phyloP scores from a whole-genome alignment of 2,329 filamentous ascomycete species.

The Teratosphaeria gauchensis region DNA sequence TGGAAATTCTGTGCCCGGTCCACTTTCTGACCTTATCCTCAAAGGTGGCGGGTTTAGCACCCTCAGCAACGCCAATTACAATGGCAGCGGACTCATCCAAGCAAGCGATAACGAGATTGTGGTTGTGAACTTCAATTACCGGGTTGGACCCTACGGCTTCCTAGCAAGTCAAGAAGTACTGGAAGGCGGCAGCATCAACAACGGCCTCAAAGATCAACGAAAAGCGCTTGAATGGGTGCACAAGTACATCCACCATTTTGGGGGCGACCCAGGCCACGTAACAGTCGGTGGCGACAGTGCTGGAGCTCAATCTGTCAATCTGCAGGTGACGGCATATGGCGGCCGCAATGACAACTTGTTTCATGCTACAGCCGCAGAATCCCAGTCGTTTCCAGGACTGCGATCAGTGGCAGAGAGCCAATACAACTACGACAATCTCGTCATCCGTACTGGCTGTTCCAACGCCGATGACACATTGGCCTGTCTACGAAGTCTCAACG shows the following conservation, averaged over 20 bases:
- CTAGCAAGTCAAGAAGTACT: slow-evolving; percentile 49
- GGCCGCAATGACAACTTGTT: slow-evolving; percentile 42
- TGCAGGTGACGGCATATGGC: slow-evolving; percentile 50
- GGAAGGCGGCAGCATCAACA: slow-evolving; percentile 49
- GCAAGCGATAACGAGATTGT: slow-evolving; percentile 53
- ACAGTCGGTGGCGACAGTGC: slow-evolving; percentile 60
- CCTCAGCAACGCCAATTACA: slow-evolving; percentile 41
- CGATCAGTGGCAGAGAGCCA: slow-evolving; percentile 41
- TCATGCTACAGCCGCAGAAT: slow-evolving; percentile 45
- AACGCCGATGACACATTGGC: slow-evolving; percentile 32
- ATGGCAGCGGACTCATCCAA: slow-evolving; percentile 52
- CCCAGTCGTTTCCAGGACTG: slow-evolving; percentile 42
- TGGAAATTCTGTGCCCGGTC: too few species aligned
- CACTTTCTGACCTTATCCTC: slow-evolving; percentile 5
- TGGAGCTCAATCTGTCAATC: slow-evolving; percentile 54
- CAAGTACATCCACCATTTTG: slow-evolving; percentile 56
- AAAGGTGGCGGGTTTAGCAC: slow-evolving; percentile 36
- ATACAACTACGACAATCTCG: slow-evolving; percentile 40
- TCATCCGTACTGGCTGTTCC: slow-evolving; percentile 40
- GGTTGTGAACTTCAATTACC: slow-evolving; percentile 66
- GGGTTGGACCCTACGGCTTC: slow-evolving; percentile 66
- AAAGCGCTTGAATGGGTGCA: slow-evolving; percentile 63
- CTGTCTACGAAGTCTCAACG: slow-evolving; percentile 41
- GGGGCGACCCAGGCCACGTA: slow-evolving; percentile 58
- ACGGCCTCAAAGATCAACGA: slow-evolving; percentile 60